phyloP scores from a whole-genome alignment of 2,329 filamentous ascomycete species.

The Aspergillus spinulosporus region DNA sequence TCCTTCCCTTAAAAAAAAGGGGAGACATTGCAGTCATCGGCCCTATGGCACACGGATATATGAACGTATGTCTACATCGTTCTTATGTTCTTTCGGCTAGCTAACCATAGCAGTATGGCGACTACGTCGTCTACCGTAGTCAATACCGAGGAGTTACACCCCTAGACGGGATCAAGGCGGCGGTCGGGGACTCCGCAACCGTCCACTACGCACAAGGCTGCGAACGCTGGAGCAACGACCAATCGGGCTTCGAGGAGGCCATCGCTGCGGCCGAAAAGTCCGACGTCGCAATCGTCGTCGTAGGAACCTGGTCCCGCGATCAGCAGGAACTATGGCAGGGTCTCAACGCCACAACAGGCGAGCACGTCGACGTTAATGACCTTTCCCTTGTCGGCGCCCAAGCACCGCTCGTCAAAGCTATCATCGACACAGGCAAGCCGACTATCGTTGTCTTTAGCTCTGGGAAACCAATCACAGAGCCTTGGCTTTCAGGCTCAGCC shows the following conservation, averaged over 20 bases:
- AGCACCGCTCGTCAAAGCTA: conserved; percentile 64
- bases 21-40: conserved; percentile 73
- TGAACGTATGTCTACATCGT: conserved; percentile 57
- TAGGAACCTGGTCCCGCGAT: conserved; percentile 74
- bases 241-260: conserved; percentile 67
- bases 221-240: conserved; percentile 69
- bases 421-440: conserved; percentile 66
- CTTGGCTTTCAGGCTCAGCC: conserved; percentile 68
- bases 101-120: conserved; percentile 57
- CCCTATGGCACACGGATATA: conserved; percentile 70
- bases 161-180: conserved; percentile 65
- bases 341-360: conserved; percentile 72
- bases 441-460: conserved; percentile 68
- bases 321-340: conserved; percentile 70
- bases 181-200: conserved; percentile 56
- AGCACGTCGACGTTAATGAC: conserved; percentile 66
- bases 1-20: conserved; percentile 59
- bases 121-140: conserved; percentile 68
- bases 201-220: conserved; percentile 70
- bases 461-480: conserved; percentile 71
- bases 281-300: conserved; percentile 71
- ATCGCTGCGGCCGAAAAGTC: conserved; percentile 64
- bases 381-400: conserved; percentile 71
- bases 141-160: conserved; percentile 68
- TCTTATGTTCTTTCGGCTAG: neutral